Base-by-base conservation (phyloP, 2,329 filamentous ascomycete genomes). In the Mycosphaerella sp. region DNA sequence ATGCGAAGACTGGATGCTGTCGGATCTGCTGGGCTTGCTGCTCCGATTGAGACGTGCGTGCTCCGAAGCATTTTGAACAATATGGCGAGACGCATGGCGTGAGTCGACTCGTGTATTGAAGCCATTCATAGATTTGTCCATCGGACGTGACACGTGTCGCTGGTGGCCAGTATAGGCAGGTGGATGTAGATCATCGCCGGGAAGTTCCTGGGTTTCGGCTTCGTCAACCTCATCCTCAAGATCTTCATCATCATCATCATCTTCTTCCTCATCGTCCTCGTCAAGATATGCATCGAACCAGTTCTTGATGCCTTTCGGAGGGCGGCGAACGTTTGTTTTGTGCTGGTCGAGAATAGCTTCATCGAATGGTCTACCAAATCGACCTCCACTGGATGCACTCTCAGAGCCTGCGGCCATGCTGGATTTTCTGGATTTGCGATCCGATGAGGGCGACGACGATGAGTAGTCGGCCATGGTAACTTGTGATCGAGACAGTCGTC, bases 241-340 rank as follows among this genome's bases (percentile, higher is more conserved):
- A 3, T 65, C 61, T 27, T 63, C 62, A 3, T 48, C 51, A 4
- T 43, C 46, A 21, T 55, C 47, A 6, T 51, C 55, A 9, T 49
- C 50, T 13, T 54, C 53, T 2, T 53, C 52, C 25, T 60, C 51
- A 17, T 62, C 62, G 4, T 66, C 64, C 5, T 63, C 62, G 25
- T 64, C 60, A 17, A 57, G 37, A 37, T 52, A 62, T 3, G 68
- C 74, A 49, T 77, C 74, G 50, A 77, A 77, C 74, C 74, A 77
- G 53, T 77, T 71, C 53, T 75, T 66, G 25, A 75, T 73, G 6
- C 74, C 74, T 43, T 70, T 73, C 4, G 73, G 73, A 13, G 74
- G 74, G 30, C 73, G 65, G 32, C 72, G 66, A 14, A 75, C 68
- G 50, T 76, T 68, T 21, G 72, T 66, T 61, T 77, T 76, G 49